phyloP scores from a whole-genome alignment of 495 filamentous ascomycete genomes.

The Podospora conica region DNA sequence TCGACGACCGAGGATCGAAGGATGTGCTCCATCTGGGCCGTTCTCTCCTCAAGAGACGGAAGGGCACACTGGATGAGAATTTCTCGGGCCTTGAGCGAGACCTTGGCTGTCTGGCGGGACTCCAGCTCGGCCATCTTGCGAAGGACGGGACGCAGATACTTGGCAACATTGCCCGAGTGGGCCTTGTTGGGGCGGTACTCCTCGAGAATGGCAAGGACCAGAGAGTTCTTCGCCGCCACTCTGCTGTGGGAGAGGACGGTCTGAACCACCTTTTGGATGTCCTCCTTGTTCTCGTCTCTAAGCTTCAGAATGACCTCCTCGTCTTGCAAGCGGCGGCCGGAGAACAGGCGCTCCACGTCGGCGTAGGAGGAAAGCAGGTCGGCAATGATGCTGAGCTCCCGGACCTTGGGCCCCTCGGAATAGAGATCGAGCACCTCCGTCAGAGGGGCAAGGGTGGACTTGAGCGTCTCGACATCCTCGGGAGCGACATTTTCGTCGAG shows the following conservation, averaged over 20 bases:
- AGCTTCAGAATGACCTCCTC: constrained; percentile 93
- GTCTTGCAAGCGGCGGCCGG: constrained; percentile 73
- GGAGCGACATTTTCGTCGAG: constrained; percentile 80
- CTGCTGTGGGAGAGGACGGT: constrained; percentile 90
- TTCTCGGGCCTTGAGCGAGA: constrained; percentile 92
- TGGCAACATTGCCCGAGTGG: constrained; percentile 76
- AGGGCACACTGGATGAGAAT: constrained; percentile 94
- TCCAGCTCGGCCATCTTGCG: constrained; percentile 88
- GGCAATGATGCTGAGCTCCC: constrained; percentile 81
- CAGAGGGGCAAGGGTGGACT: constrained; percentile 69
- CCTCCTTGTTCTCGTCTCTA: constrained; percentile 92
- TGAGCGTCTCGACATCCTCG: constrained; percentile 58
- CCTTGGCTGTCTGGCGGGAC: constrained; percentile 82
- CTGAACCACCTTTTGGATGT: constrained; percentile 72
- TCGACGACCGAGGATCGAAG: constrained; percentile 94
- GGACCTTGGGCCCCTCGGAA: constrained; percentile 78
- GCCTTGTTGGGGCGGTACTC: constrained; percentile 95
- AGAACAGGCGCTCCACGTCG: constrained; percentile 79
- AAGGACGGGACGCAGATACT: constrained; percentile 77
- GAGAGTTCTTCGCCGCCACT: constrained; percentile 88
- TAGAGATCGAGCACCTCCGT: constrained; percentile 77
- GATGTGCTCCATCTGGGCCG: constrained; percentile 97
- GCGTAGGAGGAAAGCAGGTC: constrained; percentile 72
- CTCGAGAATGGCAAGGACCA: constrained; percentile 84
- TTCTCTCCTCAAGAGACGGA: constrained; percentile 90